Evolutionary conservation across 345 rosid genomes (phyloP).

Genomic region (Eutrema japonicum): DNA sequence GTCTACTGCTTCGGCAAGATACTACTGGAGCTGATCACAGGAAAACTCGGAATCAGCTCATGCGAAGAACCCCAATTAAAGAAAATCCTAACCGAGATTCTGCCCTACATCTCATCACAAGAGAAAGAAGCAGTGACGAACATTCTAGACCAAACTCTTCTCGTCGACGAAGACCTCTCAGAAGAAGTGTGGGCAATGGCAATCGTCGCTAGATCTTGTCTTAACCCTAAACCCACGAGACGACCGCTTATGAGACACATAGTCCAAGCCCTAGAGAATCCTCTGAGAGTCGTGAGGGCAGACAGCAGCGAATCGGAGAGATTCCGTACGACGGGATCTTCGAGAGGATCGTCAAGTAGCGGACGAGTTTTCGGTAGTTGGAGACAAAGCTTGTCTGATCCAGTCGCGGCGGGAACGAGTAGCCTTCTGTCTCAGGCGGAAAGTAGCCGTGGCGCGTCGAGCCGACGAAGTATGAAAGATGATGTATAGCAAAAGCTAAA

Average conservation of each 20-base stretch:
- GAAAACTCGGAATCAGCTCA: conserved; percentile 81
- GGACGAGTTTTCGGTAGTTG: conserved; percentile 78
- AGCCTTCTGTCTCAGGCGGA: conserved; percentile 40
- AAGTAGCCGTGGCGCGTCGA: conserved; percentile 46
- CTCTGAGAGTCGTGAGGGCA: conserved; percentile 81
- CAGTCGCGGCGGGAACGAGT: conserved; percentile 44
- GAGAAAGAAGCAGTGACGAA: conserved; percentile 76
- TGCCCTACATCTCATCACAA: conserved; percentile 61
- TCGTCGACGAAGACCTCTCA: conserved; percentile 83
- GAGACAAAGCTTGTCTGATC: conserved; percentile 75
- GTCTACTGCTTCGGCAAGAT: conserved; percentile 93
- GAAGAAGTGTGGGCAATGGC: conserved; percentile 99
- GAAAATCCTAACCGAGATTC: conserved; percentile 59
- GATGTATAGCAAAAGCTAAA: conserved; percentile 33
- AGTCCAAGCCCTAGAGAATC: conserved; percentile 90
- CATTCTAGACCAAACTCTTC: conserved; percentile 80
- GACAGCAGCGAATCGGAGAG: conserved; percentile 67
- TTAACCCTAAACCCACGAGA: conserved; percentile 78
- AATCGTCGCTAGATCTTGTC: conserved; percentile 87
- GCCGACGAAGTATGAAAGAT: conserved; percentile 42
- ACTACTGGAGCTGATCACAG: conserved; percentile 85
- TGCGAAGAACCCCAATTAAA: conserved; percentile 60
- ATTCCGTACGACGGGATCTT: conserved; percentile 73
- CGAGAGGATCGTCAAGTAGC: conserved; percentile 64
- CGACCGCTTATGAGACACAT: conserved; percentile 86